Percentiles rank a stretch among this genome's conserved stretches.
These are phyloP conservation scores for Nymphaea colorata DNA, from an alignment of 164 flowering plant genomes.

Conservation along the genomic window DNA sequence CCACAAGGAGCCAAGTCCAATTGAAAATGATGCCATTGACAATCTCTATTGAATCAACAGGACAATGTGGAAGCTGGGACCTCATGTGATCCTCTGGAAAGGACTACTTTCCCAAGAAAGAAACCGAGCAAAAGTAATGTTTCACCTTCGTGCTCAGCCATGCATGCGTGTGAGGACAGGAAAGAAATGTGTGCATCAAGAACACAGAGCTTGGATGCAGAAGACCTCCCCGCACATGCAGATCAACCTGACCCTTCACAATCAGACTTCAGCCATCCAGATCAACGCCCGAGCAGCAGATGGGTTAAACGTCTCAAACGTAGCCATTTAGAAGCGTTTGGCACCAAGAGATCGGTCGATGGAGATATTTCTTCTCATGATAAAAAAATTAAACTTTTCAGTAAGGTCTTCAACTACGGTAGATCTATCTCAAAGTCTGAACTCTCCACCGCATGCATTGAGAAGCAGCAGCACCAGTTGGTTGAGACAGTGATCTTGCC, in stretches of 20 bases:
- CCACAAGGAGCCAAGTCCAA: no score
- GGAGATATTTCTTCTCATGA: conserved; percentile 29
- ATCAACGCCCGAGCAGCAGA: conserved; percentile 29
- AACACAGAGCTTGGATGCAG: conserved; percentile 60
- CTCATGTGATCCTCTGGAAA: no score
- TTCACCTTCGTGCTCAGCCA: no score
- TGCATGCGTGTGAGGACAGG: no score
- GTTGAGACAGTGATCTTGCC: conserved; percentile 8
- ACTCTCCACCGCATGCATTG: conserved; percentile 11
- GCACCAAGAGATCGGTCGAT: conserved; percentile 29
- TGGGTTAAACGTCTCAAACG: conserved; percentile 78
- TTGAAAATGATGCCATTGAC: no score
- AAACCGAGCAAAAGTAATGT: no score
- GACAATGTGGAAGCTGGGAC: no score
- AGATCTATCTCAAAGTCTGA: conserved; percentile 15
- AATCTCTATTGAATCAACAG: no score
- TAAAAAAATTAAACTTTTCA: conserved; percentile 23
- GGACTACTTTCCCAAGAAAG: no score
- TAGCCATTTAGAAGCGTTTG: conserved; percentile 27
- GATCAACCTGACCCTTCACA: conserved; percentile 19
- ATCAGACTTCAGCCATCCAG: conserved; percentile 9
- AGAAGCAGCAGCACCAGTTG: conserved; percentile 10
- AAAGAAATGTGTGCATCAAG: conserved; percentile 24
- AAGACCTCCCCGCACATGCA: conserved; percentile 27
- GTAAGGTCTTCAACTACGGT: not conserved